Base-by-base conservation (phyloP, 441 rosid species). In the Aleurites moluccanus region DNA sequence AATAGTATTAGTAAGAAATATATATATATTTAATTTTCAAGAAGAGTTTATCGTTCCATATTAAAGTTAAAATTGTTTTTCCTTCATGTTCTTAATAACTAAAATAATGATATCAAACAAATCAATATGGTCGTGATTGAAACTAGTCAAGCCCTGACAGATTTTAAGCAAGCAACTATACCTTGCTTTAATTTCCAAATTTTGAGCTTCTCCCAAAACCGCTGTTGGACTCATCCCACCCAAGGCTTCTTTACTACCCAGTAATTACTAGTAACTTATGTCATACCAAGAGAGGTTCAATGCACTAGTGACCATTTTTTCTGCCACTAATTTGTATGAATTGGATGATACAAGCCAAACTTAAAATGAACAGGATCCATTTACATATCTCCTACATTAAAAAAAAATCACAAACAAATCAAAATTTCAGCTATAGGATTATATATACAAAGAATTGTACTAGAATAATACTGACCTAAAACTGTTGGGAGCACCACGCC, bases 361-460 rank as follows among this genome's bases (percentile, higher is more conserved):
- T 5, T 21, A 44, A 64, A n/a, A 63, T 63, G 67, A 42, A n/a
- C 28, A 38, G 14, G 8, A 21, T 35, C 14, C 38, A 53, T 33
- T 35, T 16, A 33, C 20, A 23, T 15, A 25, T 59, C 25, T 14
- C 16, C 42, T 0, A 55, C 40, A 6, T 38, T 38, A 38, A 14
- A 15, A 16, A 16, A 55, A 21, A 33, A 70, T 53, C 21, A 21
- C 14, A 38, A 20, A 69, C 15, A 27, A 65, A 10, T 67, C 56
- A 67, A 67, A 25, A 67, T 49, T 28, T 50, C 71, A 49, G 20
- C 25, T 18, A 52, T 11, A 20, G 55, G 21, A 33, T 8, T 18
- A 56, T 38, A 23, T 23, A 55, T 53, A 52, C 73, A 56, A 40
- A 53, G 33, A 70, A 70, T 38, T 25, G 40, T 40, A 62, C 65